Evolutionary conservation across 345 rosid genomes (phyloP).

Genomic region (Gossypium sturtianum): DNA sequence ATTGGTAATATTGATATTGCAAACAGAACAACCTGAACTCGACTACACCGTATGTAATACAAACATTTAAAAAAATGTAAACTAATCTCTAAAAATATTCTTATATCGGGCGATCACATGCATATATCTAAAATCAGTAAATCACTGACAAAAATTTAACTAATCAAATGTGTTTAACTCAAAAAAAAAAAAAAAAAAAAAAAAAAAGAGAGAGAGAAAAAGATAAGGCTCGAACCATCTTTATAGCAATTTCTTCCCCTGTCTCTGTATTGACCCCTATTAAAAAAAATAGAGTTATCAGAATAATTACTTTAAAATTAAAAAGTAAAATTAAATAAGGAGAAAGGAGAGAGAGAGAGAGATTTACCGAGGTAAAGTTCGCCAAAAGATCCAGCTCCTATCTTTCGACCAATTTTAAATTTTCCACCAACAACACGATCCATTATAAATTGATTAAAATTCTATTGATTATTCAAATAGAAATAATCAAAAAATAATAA

Average conservation of each 20-base stretch:
- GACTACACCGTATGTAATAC: too few species aligned
- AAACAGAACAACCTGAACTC: background rate
- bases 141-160: background rate
- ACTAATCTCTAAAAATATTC: slow-evolving; percentile 2
- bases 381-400: slow-evolving; percentile 66
- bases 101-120: background rate
- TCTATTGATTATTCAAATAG: background rate
- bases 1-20: background rate
- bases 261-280: slow-evolving; percentile 14
- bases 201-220: background rate
- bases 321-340: background rate
- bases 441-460: slow-evolving; percentile 22
- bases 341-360: background rate
- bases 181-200: background rate
- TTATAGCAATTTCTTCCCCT: slow-evolving; percentile 21
- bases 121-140: background rate
- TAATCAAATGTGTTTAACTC: background rate
- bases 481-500: background rate
- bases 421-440: slow-evolving; percentile 55
- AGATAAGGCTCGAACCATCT: slow-evolving; percentile 12
- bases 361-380: slow-evolving; percentile 50
- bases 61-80: background rate
- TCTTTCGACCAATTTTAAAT: slow-evolving; percentile 59
- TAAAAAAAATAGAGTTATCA: background rate
- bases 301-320: background rate